Evolutionary conservation across 1,284 basidiomycete species (phyloP), one percentile per base, ranked within the genome.

Genomic region (Singerocomus inundabilis): DNA sequence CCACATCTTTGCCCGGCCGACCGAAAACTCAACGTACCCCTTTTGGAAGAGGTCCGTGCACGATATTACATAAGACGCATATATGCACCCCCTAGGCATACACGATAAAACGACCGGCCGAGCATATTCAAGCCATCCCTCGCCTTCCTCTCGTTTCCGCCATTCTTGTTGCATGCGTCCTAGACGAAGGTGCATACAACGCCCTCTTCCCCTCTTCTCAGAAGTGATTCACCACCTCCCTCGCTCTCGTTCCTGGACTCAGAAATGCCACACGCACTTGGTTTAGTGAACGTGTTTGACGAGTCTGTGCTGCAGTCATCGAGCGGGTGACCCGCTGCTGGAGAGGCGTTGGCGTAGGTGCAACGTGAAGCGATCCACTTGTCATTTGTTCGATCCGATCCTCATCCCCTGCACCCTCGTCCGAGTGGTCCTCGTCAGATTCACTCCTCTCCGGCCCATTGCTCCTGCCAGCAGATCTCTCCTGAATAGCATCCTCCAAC

Each of bases 341-440:
- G 4, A 15, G 18, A 8, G 43, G 34, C 9, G 24, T 7, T 1
- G 37, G 16, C 4, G n/a, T 29, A 13, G 25, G 32, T 9, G 32
- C 2, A 28, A 6, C 45, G 12, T n/a, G 34, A 16, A 67, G 43
- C 13, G 35, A 36, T 21, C 46, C 46, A 2, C 8, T 43, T 2
- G 58, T 53, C 60, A 63, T 57, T n/a, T 44, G 53, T 24, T 48
- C 35, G 16, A 62, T 35, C 13, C 52, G 54, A 15, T 57, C 59
- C 15, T 34, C 46, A 9, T 61, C n/a, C n/a, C n/a, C n/a, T n/a
- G n/a, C 49, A 12, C 43, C 59, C 2, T 48, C 49, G 5, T 59
- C 40, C 11, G 44, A 29, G 11, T 43, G n/a, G 0, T 47, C 48
- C 7, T 39, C 30, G n/a, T 47, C 53, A 6, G 44, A 25, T 32